Conservation (phyloP, 768 basidiomycete species). For the Sporobolomyces pararoseus region DNA sequence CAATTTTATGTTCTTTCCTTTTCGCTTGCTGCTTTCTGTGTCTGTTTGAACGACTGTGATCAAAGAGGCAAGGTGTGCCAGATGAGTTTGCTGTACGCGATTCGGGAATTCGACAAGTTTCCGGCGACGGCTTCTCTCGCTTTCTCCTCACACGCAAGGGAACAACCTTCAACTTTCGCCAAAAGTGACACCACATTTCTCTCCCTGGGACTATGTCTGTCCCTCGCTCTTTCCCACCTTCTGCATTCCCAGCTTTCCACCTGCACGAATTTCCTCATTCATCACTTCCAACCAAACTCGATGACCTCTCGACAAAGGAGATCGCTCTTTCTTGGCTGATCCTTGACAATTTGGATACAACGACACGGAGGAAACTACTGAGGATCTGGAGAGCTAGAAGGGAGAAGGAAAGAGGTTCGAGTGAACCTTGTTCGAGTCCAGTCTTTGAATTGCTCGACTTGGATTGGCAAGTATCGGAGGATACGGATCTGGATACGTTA, state of each 20-base stretch:
- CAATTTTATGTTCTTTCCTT: no score
- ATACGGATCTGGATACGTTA: background rate
- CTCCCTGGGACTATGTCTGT: background rate
- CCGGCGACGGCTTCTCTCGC: no score
- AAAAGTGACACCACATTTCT: no score
- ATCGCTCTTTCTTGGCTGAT: conserved; percentile 2
- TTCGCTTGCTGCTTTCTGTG: no score
- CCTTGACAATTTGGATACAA: background rate
- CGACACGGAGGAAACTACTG: background rate
- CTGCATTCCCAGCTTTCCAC: conserved; percentile 9
- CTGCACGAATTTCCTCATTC: background rate
- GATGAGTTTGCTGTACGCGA: no score
- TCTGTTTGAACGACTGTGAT: no score
- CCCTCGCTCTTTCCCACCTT: background rate
- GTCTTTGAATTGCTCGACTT: conserved; percentile 3
- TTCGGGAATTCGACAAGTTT: no score
- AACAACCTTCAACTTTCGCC: no score
- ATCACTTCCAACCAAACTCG: background rate
- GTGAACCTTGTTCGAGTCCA: background rate
- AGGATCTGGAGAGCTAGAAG: conserved; percentile 8
- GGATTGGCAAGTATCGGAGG: background rate
- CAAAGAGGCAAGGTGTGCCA: no score
- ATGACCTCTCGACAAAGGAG: background rate
- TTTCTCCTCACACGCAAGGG: no score
- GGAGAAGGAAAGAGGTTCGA: background rate